phyloP scores from a whole-genome alignment of 805 yeast genomes.

The Zygoascus flipseniorum region DNA sequence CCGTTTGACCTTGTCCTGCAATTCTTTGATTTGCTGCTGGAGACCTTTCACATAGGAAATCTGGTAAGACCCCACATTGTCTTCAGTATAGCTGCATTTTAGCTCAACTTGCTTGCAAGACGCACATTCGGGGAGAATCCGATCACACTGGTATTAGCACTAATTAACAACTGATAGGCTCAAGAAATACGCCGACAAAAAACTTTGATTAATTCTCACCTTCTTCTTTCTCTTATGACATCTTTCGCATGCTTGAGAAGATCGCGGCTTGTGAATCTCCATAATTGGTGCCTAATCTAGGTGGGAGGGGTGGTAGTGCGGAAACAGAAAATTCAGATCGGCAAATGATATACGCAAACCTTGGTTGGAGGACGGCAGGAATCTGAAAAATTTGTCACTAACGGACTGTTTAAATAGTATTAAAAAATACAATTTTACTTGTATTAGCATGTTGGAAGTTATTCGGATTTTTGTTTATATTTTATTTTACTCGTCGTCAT shows the following conservation, averaged over 20 bases:
- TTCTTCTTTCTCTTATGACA: conserved; percentile 16
- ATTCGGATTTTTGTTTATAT: no score
- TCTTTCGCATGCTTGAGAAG: conserved; percentile 17
- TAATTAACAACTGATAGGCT: neutral
- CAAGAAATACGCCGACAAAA: neutral
- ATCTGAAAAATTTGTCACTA: no score
- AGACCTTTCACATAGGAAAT: conserved; percentile 7
- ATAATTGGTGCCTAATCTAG: neutral
- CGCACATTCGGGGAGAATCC: conserved; percentile 13
- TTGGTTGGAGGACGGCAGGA: no score
- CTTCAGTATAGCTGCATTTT: conserved; percentile 10
- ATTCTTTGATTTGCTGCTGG: conserved; percentile 4
- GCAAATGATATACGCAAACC: no score
- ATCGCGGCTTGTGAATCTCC: conserved; percentile 6
- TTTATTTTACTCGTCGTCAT: neutral
- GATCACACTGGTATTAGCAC: conserved; percentile 11
- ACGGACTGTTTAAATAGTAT: no score
- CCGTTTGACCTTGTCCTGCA: neutral
- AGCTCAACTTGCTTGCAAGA: conserved; percentile 5
- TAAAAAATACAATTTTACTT: neutral
- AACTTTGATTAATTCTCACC: conserved; percentile 5
- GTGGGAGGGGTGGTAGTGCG: neutral
- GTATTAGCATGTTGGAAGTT: neutral
- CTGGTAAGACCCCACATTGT: conserved; percentile 10
- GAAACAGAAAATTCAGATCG: no score